Evolutionary conservation across 495 filamentous ascomycete species (phyloP), one percentile per base, ranked within the genome.

Genomic region (Xylaria sp.): DNA sequence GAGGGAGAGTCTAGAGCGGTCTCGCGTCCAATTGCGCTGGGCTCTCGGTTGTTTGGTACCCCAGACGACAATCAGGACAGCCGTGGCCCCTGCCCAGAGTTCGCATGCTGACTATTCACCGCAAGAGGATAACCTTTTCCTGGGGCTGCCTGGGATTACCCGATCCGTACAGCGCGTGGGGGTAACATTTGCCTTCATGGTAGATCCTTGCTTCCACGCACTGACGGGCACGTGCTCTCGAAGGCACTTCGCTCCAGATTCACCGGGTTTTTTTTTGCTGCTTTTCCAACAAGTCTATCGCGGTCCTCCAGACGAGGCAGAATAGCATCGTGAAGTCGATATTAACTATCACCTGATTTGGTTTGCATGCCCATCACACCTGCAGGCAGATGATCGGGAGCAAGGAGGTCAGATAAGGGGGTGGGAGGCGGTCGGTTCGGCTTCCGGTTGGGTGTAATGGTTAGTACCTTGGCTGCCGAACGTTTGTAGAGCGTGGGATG

Each of bases 341-440:
- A 58, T 33, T 26, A 55, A 31, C 35, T 61, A 44, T 69, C 67
- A 69, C 67, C 67, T 69, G 67, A 69, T 61, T 40, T 21, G 53
- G 24, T 21, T 61, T 46, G 53, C 40, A 59, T 69, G 67, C 67
- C 37, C 40, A 61, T 69, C 67, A 69, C 53, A 44, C 40, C 52
- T 69, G 67, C 67, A 69, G 37, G 57, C 24, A 43, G 67, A 50
- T 21, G 67, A 69, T 69, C 67, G 31, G 67, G 55, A 59, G 67
- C 64, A 67, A 67, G 64, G 64, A 53, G 64, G 64, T 43, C 14
- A 67, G 64, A 55, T 55, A 46, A 67, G 29, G 64, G 59, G 64
- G 46, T 67, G 64, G 64, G 35, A 67, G 64, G 55, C 15, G 64
- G 64, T 67, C 64, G 64, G 64, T 55, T 53, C 35, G 5, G 53